Percentiles rank a stretch among this genome's conserved stretches.
Evolutionary conservation across 345 rosid species (phyloP).

Genomic region (Brassica cretica): DNA sequence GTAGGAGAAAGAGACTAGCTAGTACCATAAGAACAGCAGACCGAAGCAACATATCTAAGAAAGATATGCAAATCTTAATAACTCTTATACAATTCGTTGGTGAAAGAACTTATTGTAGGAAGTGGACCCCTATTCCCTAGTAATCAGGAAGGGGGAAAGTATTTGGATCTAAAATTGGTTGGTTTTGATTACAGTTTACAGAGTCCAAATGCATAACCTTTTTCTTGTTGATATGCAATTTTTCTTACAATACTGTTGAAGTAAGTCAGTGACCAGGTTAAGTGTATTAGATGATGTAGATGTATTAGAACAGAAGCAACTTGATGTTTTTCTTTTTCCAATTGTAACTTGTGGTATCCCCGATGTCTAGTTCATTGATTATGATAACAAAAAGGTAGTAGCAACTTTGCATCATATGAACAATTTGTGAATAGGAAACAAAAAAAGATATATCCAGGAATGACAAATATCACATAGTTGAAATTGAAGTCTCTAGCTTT

Average conservation of each 20-base stretch:
- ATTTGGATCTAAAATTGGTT: slow-evolving; percentile 16
- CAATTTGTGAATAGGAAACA: slow-evolving; percentile 5
- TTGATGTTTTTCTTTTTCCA: slow-evolving; percentile 6
- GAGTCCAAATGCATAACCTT: slow-evolving; percentile 28
- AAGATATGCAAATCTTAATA: slow-evolving; percentile 23
- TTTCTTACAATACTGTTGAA: slow-evolving; percentile 6
- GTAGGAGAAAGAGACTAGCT: neutral
- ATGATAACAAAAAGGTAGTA: neutral
- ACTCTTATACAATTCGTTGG: neutral
- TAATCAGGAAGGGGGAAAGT: slow-evolving; percentile 18
- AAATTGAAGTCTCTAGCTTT: neutral
- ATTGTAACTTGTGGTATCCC: neutral
- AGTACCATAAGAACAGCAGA: neutral
- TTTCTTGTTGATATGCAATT: slow-evolving; percentile 7
- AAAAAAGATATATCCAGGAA: neutral
- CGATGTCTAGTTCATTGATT: neutral
- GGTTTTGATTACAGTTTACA: slow-evolving; percentile 21
- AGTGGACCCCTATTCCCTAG: slow-evolving; percentile 14
- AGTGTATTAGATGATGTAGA: slow-evolving; percentile 22
- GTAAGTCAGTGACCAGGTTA: slow-evolving; percentile 20
- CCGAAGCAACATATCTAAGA: slow-evolving; percentile 27
- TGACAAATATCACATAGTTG: neutral
- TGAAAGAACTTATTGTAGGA: neutral
- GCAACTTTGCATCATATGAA: neutral
- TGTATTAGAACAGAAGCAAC: slow-evolving; percentile 29